Conservation (phyloP, 2,329 filamentous ascomycete species). For the Fusarium sp. region DNA sequence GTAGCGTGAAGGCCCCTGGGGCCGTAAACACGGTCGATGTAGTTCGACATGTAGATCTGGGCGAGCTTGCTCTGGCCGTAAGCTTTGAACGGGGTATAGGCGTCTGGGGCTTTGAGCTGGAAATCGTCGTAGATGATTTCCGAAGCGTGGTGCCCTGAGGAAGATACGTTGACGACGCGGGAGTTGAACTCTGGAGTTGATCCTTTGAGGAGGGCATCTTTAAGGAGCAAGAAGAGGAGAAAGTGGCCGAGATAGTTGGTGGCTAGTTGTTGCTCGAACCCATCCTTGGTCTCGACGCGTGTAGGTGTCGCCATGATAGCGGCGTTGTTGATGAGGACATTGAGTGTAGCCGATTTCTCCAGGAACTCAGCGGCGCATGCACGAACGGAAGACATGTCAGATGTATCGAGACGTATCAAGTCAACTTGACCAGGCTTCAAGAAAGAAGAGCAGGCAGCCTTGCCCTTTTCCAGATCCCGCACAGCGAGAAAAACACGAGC, state of each 20-base stretch:
- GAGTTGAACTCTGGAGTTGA: constrained; percentile 52
- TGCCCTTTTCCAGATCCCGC: constrained; percentile 25
- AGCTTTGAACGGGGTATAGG: constrained; percentile 13
- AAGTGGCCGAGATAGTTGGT: constrained; percentile 42
- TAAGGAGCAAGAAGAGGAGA: constrained; percentile 50
- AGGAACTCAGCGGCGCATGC: constrained; percentile 30
- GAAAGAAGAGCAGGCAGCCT: background rate
- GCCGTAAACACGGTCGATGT: constrained; percentile 26
- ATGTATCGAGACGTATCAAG: constrained; percentile 34
- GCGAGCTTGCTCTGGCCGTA: constrained; percentile 35
- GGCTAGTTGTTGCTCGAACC: constrained; percentile 39
- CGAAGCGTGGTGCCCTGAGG: constrained; percentile 48
- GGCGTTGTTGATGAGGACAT: constrained; percentile 35
- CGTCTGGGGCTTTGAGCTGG: constrained; percentile 8
- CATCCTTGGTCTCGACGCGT: constrained; percentile 22
- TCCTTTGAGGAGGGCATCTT: constrained; percentile 52
- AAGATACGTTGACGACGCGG: constrained; percentile 58
- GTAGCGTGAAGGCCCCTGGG: constrained; percentile 16
- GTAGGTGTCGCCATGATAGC: constrained; percentile 35
- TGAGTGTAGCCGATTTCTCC: constrained; percentile 12
- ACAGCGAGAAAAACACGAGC: constrained; percentile 29
- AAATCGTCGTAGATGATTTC: constrained; percentile 18
- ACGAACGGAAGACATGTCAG: constrained; percentile 32
- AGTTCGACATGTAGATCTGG: constrained; percentile 37
- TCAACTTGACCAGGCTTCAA: constrained; percentile 12